Evolutionary conservation across 1,139 yeast species (phyloP), one percentile per base, ranked within the genome.

Genomic region (Petasospora rhodanensis): DNA sequence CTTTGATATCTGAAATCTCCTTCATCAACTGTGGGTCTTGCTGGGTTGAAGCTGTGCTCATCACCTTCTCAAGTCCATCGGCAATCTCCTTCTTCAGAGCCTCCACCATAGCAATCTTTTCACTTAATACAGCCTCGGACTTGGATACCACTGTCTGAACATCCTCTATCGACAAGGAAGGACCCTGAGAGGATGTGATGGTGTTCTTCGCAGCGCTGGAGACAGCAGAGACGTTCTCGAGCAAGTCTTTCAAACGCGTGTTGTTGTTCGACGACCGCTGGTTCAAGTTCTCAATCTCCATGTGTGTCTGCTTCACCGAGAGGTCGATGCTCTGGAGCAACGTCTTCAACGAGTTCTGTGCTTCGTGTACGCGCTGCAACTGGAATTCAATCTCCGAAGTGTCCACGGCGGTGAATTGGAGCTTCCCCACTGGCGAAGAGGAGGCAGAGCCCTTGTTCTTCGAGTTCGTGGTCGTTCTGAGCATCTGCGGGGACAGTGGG

Each of bases 231-330:
- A 48, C 49, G 32, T 39, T 48, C 22, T 43, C 54, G 20, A 60
- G 49, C 29, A 62, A 46, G 32, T 54, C 51, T 22, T 54, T 54
- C 34, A 66, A 51, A 16, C 66, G 68, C 8, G 55, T 48, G 23
- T 66, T 69, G 47, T 66, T 66, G 42, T 66, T 66, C n/a, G 61
- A 43, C 1, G 70, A 64, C 24, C 72, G 53, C 20, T 60, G 52
- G 10, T 64, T 63, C 29, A 66, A 43, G 25, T 54, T 55, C 12
- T 59, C 66, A 32, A 66, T 56, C 32, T 66, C 71, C 24, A 58
- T 36, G 34, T 62, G 60, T 2, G 69, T 64, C 7, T 59, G 61
- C 16, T 55, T 52, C 8, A 66, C 62, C 11, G 64, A 55, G 6
- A 51, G 49, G 31, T 61, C 63, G 8, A 66, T 56, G 4, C 49